Conservation (phyloP, 106 monocot genomes). For the Alisma plantagoaquatica region DNA sequence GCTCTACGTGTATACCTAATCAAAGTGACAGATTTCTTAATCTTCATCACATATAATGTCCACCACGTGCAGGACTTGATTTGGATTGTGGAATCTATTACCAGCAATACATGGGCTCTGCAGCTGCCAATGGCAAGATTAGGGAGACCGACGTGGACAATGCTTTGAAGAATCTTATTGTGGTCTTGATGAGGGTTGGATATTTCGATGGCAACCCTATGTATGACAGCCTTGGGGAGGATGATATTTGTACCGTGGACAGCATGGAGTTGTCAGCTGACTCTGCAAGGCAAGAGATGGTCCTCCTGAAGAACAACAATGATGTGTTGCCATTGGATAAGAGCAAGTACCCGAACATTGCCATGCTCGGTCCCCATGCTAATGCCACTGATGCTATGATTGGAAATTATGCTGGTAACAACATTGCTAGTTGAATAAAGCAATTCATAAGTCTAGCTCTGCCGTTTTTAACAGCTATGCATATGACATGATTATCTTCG, state of each 20-base stretch:
- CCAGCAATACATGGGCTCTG: neutral
- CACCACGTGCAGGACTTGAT: constrained; percentile 35
- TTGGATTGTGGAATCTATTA: constrained; percentile 36
- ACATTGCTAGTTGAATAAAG: neutral
- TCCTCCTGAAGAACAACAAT: constrained; percentile 32
- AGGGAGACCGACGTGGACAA: constrained; percentile 37
- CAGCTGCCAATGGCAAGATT: constrained; percentile 19
- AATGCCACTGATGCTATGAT: constrained; percentile 20
- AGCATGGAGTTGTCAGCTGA: constrained; percentile 14
- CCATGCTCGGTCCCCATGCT: constrained; percentile 27
- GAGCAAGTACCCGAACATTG: neutral
- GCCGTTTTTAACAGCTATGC: neutral
- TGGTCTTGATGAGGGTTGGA: constrained; percentile 41
- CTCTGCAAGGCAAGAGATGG: constrained; percentile 29
- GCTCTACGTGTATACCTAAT: neutral
- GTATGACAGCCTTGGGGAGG: constrained; percentile 10
- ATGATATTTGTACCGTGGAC: constrained; percentile 14
- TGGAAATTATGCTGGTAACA: constrained; percentile 34
- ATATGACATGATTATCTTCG: neutral
- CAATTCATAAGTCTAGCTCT: neutral
- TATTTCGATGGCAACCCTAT: constrained; percentile 23
- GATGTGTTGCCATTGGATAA: neutral
- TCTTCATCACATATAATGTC: neutral
- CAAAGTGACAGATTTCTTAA: neutral
- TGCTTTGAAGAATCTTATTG: constrained; percentile 28